Evolutionary conservation across 2,329 filamentous ascomycete species (phyloP).

Genomic region (Penicillium sp.): DNA sequence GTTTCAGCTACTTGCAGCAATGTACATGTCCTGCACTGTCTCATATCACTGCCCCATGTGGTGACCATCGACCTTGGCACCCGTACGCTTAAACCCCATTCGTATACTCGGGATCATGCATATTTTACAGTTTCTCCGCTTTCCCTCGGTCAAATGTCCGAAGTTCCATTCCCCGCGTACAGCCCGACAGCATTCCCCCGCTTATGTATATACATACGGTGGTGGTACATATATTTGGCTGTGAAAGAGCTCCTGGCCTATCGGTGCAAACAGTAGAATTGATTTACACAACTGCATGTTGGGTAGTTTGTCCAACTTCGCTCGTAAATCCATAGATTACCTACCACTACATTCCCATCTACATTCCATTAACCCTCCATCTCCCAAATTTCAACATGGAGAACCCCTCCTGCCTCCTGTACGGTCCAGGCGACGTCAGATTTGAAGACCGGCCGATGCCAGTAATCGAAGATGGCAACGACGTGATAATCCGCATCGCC

Average conservation of each 20-base stretch:
- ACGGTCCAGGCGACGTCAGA: not conserved
- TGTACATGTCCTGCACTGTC: not conserved
- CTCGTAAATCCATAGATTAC: not conserved
- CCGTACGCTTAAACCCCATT: not conserved
- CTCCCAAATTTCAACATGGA: not conserved
- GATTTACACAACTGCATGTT: not conserved
- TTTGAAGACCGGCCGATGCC: not conserved
- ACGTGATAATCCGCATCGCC: too few relatives aligned
- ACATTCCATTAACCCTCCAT: not conserved
- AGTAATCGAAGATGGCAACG: not conserved
- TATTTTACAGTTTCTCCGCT: not conserved
- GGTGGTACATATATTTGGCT: not conserved
- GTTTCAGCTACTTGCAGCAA: not conserved
- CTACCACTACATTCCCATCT: not conserved
- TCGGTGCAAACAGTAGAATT: not conserved
- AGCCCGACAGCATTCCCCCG: not conserved
- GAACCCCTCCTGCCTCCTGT: not conserved
- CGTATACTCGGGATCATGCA: too few relatives aligned
- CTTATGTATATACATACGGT: not conserved
- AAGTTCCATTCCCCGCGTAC: not conserved
- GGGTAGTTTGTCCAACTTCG: not conserved
- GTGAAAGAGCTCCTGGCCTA: not conserved
- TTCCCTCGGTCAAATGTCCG: not conserved
- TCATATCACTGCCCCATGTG: not conserved
- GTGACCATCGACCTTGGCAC: not conserved